Percentiles rank a stretch among this genome's conserved stretches.
These are phyloP conservation scores for Abelmoschus esculentus DNA, from an alignment of 345 rosid species.

Conservation along the genomic window DNA sequence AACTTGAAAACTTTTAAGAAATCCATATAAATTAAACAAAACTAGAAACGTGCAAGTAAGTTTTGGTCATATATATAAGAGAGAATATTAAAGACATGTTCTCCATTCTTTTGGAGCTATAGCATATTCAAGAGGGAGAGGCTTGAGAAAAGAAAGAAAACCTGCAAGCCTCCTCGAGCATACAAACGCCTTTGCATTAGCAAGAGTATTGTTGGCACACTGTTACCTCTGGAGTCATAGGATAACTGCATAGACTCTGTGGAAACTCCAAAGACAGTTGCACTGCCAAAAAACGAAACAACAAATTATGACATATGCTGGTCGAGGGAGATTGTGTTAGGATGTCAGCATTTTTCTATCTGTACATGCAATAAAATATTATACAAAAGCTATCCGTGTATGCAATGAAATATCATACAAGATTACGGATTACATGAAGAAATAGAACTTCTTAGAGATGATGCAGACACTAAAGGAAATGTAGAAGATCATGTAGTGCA, in stretches of 20 bases:
- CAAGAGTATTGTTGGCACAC: slow-evolving; percentile 82
- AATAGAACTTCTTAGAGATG: not conserved
- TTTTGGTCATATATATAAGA: slow-evolving; percentile 3
- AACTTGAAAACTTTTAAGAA: not conserved
- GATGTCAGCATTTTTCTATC: not conserved
- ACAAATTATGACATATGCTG: not conserved
- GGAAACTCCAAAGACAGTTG: slow-evolving; percentile 93
- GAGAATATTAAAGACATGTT: not conserved
- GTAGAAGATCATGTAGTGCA: not conserved
- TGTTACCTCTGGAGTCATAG: slow-evolving; percentile 79
- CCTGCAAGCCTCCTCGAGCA: slow-evolving; percentile 85
- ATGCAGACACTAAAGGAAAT: not conserved
- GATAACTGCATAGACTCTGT: slow-evolving; percentile 94
- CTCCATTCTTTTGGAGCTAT: not conserved
- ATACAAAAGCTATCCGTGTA: not conserved
- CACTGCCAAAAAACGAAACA: slow-evolving; percentile 33
- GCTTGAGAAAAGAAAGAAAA: slow-evolving; percentile 1
- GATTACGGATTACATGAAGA: not conserved
- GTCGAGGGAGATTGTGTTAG: not conserved
- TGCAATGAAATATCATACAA: not conserved
- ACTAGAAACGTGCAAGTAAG: not conserved
- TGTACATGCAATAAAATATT: not conserved
- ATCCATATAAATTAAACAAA: not conserved
- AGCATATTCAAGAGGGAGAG: slow-evolving; percentile 3
- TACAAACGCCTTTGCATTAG: slow-evolving; percentile 82